Evolutionary conservation across 2,329 filamentous ascomycete genomes (phyloP), one percentile per base, ranked within the genome.

Genomic region (Penicillium corylophilum): DNA sequence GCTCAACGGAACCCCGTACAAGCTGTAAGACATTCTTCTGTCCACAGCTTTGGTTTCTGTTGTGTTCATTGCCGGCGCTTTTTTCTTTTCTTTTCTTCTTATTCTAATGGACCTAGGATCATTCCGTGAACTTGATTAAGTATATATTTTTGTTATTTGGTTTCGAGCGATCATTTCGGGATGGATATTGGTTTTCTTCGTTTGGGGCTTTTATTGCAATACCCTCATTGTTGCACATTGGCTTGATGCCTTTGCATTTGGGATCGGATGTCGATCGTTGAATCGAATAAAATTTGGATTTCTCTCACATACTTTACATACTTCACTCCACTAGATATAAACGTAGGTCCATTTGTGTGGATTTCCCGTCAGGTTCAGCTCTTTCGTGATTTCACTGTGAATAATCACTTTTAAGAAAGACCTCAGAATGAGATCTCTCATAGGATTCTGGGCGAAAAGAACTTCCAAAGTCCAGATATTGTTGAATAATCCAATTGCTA

Each of bases 21-120:
- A 70, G 64, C 56, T 71, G 66, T 71, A 70, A 69, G 57, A 48
- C 44, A n/a, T n/a, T 38, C 13, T 45, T 43, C 26, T n/a, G 31
- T 23, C 36, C 50, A 40, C 41, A 22, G 20, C 33, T 15, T 31
- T 8, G 20, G 33, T 18, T 18, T 39, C 22, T 6, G 31, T 5
- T 41, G 39, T 16, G 10, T 23, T 22, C 7, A 13, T 26, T 41
- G 15, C 23, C 39, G 35, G 35, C 18, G 35, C 26, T 18, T 16
- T 48, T 31, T 33, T 20, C 18, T 18, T 41, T 39, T 18, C 35
- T 39, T 15, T 5, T 44, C 13, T 23, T 15, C 18, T 1, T 42
- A 33, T 51, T 62, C 57, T 61, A 50, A 60, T 60, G 31, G 45
- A 35, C 51, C 41, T 35, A 56, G 55, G 50, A 54, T 51, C 43